phyloP scores from a whole-genome alignment of 2,329 filamentous ascomycete genomes.

The Xylaria sp. region DNA sequence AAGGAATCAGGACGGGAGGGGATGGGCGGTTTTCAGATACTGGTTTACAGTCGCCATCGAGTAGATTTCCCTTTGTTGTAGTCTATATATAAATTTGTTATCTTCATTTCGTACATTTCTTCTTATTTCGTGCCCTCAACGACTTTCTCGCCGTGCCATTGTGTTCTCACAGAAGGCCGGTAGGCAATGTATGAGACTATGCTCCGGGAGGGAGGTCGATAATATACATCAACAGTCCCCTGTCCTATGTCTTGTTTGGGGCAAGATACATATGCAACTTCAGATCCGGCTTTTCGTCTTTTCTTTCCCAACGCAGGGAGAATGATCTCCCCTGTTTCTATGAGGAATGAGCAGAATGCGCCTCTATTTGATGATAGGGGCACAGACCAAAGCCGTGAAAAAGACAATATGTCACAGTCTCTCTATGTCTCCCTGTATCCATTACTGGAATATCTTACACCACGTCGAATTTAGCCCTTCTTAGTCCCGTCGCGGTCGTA shows the following conservation, averaged over 20 bases:
- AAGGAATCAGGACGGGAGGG: neutral
- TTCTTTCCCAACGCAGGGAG: no score
- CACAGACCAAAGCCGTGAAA: neutral
- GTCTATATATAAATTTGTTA: slow-evolving; percentile 4
- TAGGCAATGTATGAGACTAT: neutral
- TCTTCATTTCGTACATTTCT: neutral
- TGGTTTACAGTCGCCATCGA: neutral
- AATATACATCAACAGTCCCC: no score
- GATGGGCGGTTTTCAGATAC: neutral
- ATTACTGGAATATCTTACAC: neutral
- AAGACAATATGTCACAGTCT: neutral
- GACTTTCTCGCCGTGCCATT: neutral
- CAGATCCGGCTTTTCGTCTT: no score
- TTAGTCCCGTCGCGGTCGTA: slow-evolving; percentile 17
- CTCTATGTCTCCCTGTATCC: neutral
- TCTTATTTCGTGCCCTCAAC: neutral
- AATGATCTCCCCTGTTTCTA: no score
- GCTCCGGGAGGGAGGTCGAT: no score
- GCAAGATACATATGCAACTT: no score
- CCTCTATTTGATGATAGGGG: neutral
- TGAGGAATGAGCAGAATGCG: no score
- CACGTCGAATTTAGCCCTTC: neutral
- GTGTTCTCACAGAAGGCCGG: neutral
- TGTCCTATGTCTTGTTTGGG: no score
- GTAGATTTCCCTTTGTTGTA: neutral